Base-by-base conservation (phyloP, 2,329 filamentous ascomycete species). In the Xylaria sp. region DNA sequence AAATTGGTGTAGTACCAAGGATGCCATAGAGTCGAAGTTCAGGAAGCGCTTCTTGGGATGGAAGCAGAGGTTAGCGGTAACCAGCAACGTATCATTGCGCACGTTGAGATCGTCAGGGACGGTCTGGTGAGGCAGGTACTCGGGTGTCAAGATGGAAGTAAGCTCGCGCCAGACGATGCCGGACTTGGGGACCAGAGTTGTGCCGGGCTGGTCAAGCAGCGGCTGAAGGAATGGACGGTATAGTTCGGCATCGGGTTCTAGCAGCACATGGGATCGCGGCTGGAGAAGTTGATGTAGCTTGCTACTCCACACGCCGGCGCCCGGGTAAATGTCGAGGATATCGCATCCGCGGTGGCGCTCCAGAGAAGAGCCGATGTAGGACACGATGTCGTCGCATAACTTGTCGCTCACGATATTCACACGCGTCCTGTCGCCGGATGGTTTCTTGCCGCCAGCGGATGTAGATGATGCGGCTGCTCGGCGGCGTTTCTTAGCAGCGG, bases 281-380 rank as follows among this genome's bases (percentile, higher is more conserved):
- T 93, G 82, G 8, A 99, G 84, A 55, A 87, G 82, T 0, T 93
- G 85, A 77, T 97, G 90, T 0, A 98, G 83, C 75, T 91, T 92
- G 34, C 84, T 84, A 41, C 94, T 97, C 89, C 92, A 96, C 2
- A 97, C 63, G 9, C 94, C 93, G 0, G 83, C 83, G 15, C 94
- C 94, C 0, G 95, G 95, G 78, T 94, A 93, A 65, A 97, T 83
- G 77, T 98, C 95, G 75, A 99, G 84, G 54, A 98, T 86, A 75
- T 97, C 94, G 81, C 94, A 94, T 63, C 93, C 92, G 59, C 85
- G 83, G 79, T 96, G 91, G 54, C 89, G 87, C 41, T 88, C 82
- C 20, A 98, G 85, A 2, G 89, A 89, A 0, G 87, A 86, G 2
- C 87, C 88, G n/a, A 97, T 82, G 69, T 92, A 92, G 7, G 88